Evolutionary conservation across 1,284 basidiomycete species (phyloP).

Genomic region (Rhizoctonia solani): DNA sequence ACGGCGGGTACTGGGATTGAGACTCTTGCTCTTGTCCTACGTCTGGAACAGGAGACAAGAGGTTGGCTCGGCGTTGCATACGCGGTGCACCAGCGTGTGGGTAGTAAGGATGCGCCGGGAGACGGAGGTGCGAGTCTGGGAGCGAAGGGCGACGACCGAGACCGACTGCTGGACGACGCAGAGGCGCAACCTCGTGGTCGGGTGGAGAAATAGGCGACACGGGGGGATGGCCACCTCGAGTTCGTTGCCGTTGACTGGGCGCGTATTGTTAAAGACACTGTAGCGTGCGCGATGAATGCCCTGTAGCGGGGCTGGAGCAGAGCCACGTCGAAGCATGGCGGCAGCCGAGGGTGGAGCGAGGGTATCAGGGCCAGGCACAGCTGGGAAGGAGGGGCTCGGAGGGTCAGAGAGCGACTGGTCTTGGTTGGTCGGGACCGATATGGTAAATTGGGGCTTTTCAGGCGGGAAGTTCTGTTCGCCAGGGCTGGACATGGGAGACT

Average conservation of each 20-base stretch:
- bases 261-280: neutral
- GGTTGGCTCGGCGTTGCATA: constrained; percentile 16
- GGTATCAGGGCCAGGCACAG: neutral
- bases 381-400: constrained; percentile 12
- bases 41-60: constrained; percentile 26
- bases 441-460: constrained; percentile 31
- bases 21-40: constrained; percentile 18
- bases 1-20: neutral
- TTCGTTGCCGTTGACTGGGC: too few species aligned
- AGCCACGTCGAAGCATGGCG: constrained; percentile 24
- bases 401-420: constrained; percentile 33
- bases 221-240: constrained; percentile 5
- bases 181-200: constrained; percentile 19
- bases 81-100: neutral
- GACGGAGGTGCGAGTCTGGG: constrained; percentile 22
- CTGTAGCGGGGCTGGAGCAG: constrained; percentile 22
- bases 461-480: too few species aligned
- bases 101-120: constrained; percentile 24
- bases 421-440: neutral
- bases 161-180: neutral
- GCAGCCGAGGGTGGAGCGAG: constrained; percentile 6
- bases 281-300: constrained; percentile 32
- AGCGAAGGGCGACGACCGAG: constrained; percentile 25
- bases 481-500: constrained; percentile 10
- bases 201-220: constrained; percentile 26